Evolutionary conservation across 106 monocot genomes (phyloP).

Genomic region (Apostasia shenzhenica): DNA sequence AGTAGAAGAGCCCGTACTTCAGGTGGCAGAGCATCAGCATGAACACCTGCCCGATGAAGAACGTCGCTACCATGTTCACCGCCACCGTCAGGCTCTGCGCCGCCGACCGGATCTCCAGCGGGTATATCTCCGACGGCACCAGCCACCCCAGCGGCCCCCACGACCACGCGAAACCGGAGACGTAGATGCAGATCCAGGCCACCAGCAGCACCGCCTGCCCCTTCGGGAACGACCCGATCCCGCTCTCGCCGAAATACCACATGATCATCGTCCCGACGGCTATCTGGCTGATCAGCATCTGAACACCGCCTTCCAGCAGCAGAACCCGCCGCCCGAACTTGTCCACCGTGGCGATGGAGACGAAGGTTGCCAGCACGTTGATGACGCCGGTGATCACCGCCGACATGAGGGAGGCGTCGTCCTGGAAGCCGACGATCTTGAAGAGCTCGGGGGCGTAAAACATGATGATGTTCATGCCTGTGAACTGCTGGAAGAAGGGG

Average conservation of each 20-base stretch:
- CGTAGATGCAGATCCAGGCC: conserved; percentile 13
- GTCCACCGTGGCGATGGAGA: conserved; percentile 26
- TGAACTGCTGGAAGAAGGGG: conserved; percentile 58
- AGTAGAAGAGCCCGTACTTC: conserved; percentile 29
- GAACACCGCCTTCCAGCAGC: conserved; percentile 13
- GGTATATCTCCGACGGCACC: conserved; percentile 21
- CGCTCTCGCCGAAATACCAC: conserved; percentile 11
- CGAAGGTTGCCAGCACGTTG: conserved; percentile 33
- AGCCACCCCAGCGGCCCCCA: conserved; percentile 31
- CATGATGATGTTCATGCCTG: conserved; percentile 64
- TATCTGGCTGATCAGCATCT: conserved; percentile 19
- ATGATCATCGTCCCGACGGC: conserved; percentile 11
- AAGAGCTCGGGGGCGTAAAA: conserved; percentile 62
- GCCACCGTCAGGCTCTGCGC: conserved; percentile 25
- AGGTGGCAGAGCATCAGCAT: conserved; percentile 23
- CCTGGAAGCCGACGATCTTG: conserved; percentile 50
- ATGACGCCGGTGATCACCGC: conserved; percentile 44
- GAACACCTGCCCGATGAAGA: conserved; percentile 24
- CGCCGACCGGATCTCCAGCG: conserved; percentile 24
- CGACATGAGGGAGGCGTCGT: conserved; percentile 42
- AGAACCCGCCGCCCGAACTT: conserved; percentile 10
- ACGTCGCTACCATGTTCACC: conserved; percentile 27
- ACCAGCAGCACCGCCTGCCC: neutral
- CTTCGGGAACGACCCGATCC: neutral
- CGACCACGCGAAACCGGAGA: conserved; percentile 23